A percentile compares a stretch with the other conserved stretches of the same genome.
Conservation (phyloP, 2,329 filamentous ascomycete genomes). For the Xylaria sp. region DNA sequence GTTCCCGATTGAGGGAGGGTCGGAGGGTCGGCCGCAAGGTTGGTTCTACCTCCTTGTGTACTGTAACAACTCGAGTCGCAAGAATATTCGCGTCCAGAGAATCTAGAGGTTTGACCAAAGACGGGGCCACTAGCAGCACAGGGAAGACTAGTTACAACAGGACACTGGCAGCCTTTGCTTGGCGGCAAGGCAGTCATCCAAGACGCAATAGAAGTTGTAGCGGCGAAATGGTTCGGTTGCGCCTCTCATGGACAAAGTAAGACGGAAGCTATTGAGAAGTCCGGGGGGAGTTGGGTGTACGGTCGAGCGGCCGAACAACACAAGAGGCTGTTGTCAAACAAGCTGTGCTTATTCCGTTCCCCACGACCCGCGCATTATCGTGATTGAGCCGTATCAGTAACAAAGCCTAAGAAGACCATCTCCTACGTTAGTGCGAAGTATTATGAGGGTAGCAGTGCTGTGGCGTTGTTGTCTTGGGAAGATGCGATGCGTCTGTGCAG, state of each 20-base stretch:
- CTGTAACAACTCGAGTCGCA: background rate
- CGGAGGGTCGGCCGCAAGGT: background rate
- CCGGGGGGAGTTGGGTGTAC: background rate
- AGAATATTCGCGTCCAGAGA: background rate
- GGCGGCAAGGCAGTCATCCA: background rate
- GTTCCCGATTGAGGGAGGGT: background rate
- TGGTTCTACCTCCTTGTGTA: background rate
- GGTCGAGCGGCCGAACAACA: background rate
- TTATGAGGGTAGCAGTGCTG: background rate
- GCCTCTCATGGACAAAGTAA: background rate
- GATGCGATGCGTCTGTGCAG: background rate
- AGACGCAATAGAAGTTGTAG: background rate
- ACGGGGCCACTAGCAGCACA: background rate
- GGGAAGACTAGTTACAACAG: background rate
- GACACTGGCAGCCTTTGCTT: constrained; percentile 7
- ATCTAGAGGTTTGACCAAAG: background rate
- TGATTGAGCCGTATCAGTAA: constrained; percentile 1
- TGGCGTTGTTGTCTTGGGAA: background rate
- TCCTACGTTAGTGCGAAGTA: background rate
- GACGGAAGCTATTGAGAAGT: background rate
- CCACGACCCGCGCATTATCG: constrained; percentile 8
- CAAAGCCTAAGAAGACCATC: background rate
- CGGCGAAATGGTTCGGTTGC: too few relatives aligned
- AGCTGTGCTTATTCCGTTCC: background rate
- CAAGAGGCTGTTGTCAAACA: background rate